phyloP scores from a whole-genome alignment of 192 early-diverging fungal genomes.

The Entomortierella beljakovae region DNA sequence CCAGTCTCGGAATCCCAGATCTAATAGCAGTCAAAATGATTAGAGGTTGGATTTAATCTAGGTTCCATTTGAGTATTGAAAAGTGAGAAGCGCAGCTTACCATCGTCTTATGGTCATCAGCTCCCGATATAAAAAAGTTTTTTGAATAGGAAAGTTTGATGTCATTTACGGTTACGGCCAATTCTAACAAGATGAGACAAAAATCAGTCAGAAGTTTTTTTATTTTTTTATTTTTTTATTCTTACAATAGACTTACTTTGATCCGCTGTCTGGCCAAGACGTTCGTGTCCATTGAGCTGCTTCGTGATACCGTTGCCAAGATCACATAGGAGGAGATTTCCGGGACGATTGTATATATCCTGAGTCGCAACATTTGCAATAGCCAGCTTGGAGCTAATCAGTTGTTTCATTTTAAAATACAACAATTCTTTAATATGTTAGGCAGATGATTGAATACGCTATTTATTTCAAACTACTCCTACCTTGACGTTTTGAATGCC shows the following conservation, averaged over 20 bases:
- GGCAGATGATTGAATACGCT: not conserved
- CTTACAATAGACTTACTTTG: not conserved
- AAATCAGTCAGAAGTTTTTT: not conserved
- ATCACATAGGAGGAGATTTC: constrained; percentile 36
- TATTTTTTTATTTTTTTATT: not conserved
- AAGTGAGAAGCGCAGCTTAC: not conserved
- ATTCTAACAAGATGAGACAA: not conserved
- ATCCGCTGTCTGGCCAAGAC: not conserved
- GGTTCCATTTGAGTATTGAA: too few relatives aligned
- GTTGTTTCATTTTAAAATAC: not conserved
- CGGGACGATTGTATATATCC: constrained; percentile 39
- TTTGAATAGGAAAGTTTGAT: constrained; percentile 35
- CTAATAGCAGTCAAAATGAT: not conserved
- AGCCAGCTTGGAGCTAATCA: constrained; percentile 20
- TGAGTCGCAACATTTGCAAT: constrained; percentile 38
- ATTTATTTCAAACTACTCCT: not conserved
- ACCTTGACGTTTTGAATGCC: constrained; percentile 26
- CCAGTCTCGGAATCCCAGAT: constrained; percentile 41
- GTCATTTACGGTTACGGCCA: constrained; percentile 33
- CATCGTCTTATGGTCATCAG: constrained; percentile 30
- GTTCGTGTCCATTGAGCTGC: constrained; percentile 25
- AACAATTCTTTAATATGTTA: not conserved
- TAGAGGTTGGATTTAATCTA: too few relatives aligned
- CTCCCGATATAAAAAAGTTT: constrained; percentile 31
- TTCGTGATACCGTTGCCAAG: constrained; percentile 6